These are phyloP conservation scores for Flaveria brownii DNA, from an alignment of 129 eudicot species.

Conservation along the genomic window DNA sequence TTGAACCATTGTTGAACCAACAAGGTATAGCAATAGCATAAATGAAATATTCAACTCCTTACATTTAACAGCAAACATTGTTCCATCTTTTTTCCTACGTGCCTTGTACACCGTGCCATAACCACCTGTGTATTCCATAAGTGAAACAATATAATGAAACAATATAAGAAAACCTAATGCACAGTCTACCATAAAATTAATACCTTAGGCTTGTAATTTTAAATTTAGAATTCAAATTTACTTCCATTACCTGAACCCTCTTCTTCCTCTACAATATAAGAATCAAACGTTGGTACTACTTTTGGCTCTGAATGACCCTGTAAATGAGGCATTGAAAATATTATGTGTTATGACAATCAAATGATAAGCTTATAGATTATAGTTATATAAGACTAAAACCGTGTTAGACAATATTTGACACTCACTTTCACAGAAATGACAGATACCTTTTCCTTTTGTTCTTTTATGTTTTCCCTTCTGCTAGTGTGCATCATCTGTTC, in stretches of 20 bases:
- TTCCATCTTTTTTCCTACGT: constrained; percentile 78
- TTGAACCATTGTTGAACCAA: constrained; percentile 16
- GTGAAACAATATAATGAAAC: not conserved
- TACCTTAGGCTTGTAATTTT: not conserved
- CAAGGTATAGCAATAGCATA: not conserved
- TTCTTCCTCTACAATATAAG: constrained; percentile 72
- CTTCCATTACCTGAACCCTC: constrained; percentile 90
- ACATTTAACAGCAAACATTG: constrained; percentile 91
- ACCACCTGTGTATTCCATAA: constrained; percentile 66
- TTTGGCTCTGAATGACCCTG: constrained; percentile 56
- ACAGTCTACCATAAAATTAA: not conserved
- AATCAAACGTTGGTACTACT: constrained; percentile 65
- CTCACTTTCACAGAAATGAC: constrained; percentile 42
- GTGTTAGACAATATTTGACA: constrained; percentile 6
- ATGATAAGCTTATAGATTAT: constrained; percentile 11
- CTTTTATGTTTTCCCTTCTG: constrained; percentile 38
- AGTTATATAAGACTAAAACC: constrained; percentile 23
- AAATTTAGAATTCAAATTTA: not conserved
- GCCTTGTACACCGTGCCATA: constrained; percentile 96
- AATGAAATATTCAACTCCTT: constrained; percentile 34
- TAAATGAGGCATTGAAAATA: constrained; percentile 30
- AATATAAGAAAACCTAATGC: not conserved
- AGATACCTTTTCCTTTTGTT: constrained; percentile 39
- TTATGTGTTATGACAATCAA: constrained; percentile 12
- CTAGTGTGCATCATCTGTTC: constrained; percentile 32